phyloP scores from a whole-genome alignment of 352 stramenopile species.

The Phytopythium litorale region DNA sequence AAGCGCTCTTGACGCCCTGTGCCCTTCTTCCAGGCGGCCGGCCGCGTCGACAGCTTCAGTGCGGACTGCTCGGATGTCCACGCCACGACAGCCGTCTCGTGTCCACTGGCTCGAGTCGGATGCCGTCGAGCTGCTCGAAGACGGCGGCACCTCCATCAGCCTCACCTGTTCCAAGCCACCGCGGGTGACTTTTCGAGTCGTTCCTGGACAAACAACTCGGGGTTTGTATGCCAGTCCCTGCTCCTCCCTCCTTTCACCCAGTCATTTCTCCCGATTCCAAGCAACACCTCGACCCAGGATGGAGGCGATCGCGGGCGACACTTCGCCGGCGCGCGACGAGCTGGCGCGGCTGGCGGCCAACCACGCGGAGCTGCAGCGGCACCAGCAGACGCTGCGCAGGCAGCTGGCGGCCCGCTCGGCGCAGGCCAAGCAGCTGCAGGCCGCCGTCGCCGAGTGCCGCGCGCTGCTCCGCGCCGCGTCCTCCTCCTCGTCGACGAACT shows the following conservation, averaged over 20 bases:
- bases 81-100: too few species aligned
- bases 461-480: conserved; percentile 4
- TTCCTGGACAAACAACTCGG: too few species aligned
- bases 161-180: too few species aligned
- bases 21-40: too few species aligned
- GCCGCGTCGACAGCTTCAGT: too few species aligned
- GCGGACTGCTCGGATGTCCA: too few species aligned
- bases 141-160: too few species aligned
- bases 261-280: not conserved
- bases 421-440: conserved; percentile 40
- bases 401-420: conserved; percentile 37
- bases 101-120: too few species aligned
- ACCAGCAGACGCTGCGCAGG: conserved; percentile 46
- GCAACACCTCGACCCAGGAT: not conserved
- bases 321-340: conserved; percentile 21
- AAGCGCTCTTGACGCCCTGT: too few species aligned
- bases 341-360: conserved; percentile 53
- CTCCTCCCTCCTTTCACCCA: not conserved
- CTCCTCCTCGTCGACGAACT: not conserved
- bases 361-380: conserved; percentile 52
- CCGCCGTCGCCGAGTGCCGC: conserved; percentile 30
- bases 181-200: too few species aligned
- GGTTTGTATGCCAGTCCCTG: too few species aligned
- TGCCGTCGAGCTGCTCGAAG: too few species aligned
- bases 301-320: conserved; percentile 1